These are phyloP conservation scores for Catenaria anguillulae DNA, from an alignment of 371 early-diverging fungal species.

Conservation along the genomic window DNA sequence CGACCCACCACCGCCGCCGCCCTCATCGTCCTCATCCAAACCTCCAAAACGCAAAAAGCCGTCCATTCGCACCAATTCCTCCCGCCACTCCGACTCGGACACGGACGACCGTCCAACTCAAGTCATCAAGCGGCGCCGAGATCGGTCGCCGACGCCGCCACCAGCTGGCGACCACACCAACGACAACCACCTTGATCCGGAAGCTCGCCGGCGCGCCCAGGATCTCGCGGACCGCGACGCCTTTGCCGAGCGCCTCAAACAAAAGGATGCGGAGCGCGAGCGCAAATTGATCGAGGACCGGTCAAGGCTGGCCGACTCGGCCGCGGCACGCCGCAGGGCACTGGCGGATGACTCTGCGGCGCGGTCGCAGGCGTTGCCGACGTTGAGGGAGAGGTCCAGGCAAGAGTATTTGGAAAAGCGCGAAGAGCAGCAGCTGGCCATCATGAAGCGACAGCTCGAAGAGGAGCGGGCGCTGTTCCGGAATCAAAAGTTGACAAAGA, in stretches of 20 bases:
- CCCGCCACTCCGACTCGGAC: background rate
- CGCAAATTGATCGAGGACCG: conserved; percentile 65
- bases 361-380: conserved; percentile 45
- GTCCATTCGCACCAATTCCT: background rate
- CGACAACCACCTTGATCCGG: conserved; percentile 18
- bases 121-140: conserved; percentile 19
- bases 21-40: too few species aligned
- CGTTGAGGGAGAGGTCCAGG: conserved; percentile 60
- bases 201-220: conserved; percentile 31
- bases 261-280: conserved; percentile 66
- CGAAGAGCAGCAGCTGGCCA: conserved; percentile 60
- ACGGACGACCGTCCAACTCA: background rate
- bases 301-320: conserved; percentile 23
- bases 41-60: too few species aligned
- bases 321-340: conserved; percentile 46
- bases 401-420: conserved; percentile 80
- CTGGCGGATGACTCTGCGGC: too few species aligned
- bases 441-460: conserved; percentile 55
- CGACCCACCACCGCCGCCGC: background rate
- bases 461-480: conserved; percentile 80
- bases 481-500: conserved; percentile 53
- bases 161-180: conserved; percentile 26
- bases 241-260: conserved; percentile 63
- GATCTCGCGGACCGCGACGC: conserved; percentile 71
- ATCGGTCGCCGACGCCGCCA: conserved; percentile 30